Evolutionary conservation across 768 basidiomycete species (phyloP).

Genomic region (Pulveroboletus sp.): DNA sequence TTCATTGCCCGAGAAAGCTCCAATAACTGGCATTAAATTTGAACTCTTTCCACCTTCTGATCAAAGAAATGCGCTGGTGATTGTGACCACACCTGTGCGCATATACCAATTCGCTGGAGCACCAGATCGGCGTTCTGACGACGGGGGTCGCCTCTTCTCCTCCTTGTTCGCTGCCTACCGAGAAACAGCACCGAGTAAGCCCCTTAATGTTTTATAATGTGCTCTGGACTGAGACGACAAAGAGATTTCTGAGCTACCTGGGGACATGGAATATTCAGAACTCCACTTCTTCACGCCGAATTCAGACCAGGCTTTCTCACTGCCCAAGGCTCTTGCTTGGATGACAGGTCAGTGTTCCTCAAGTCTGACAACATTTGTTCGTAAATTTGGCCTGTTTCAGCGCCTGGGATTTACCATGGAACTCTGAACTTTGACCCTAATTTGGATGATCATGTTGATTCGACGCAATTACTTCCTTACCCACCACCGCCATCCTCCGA

Average conservation of each 20-base stretch:
- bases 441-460: constrained; percentile 74
- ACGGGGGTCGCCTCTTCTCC: constrained; percentile 72
- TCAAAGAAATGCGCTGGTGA: constrained; percentile 61
- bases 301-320: constrained; percentile 62
- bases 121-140: constrained; percentile 67
- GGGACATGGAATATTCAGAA: constrained; percentile 70
- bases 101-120: constrained; percentile 87
- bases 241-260: constrained; percentile 93
- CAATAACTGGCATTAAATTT: constrained; percentile 83
- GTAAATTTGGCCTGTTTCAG: constrained; percentile 35
- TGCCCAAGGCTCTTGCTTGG: constrained; percentile 84
- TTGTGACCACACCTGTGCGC: constrained; percentile 82
- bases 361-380: not conserved
- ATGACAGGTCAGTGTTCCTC: constrained; percentile 64
- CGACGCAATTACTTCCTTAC: constrained; percentile 77
- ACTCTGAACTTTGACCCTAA: constrained; percentile 65
- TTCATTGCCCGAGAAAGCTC: constrained; percentile 74
- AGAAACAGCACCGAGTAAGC: constrained; percentile 78
- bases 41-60: constrained; percentile 69
- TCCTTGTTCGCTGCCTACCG: constrained; percentile 70
- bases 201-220: constrained; percentile 7
- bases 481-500: constrained; percentile 41
- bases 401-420: constrained; percentile 87
- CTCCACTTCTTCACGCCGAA: constrained; percentile 77
- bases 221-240: constrained; percentile 25